A percentile compares a stretch with the other conserved stretches of the same genome.
Conservation (phyloP, 2,329 filamentous ascomycete genomes). For the Pestalotiopsis sp. region DNA sequence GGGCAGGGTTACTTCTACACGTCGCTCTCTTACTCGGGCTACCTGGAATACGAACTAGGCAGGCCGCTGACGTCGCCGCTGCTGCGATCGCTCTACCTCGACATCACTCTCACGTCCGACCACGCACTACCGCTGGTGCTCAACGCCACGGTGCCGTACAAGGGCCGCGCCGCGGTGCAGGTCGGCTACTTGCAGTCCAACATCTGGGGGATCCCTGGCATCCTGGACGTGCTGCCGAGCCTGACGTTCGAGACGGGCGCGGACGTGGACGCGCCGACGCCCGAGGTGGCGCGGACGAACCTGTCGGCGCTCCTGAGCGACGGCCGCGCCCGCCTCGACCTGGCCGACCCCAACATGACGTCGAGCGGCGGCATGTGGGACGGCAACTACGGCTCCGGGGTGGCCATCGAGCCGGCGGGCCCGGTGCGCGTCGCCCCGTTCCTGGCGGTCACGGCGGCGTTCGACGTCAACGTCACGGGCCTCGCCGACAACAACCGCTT, state of each 20-base stretch:
- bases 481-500: not conserved
- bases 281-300: not conserved
- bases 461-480: not conserved
- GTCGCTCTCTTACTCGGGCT: slow-evolving; percentile 42
- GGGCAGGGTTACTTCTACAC: slow-evolving; percentile 35
- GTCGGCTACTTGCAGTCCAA: not conserved
- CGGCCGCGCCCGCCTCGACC: not conserved
- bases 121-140: slow-evolving; percentile 38
- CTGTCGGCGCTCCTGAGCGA: not conserved
- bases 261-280: not conserved
- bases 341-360: not conserved
- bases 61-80: slow-evolving; percentile 31
- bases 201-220: not conserved
- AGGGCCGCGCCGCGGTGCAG: not conserved
- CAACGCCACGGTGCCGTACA: slow-evolving; percentile 35
- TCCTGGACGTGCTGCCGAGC: not conserved
- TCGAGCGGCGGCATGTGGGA: not conserved
- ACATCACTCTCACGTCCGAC: slow-evolving; percentile 41
- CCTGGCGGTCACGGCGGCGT: not conserved
- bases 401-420: not conserved
- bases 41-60: slow-evolving; percentile 42
- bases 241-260: not conserved
- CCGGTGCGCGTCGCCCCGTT: not conserved
- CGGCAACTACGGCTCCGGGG: not conserved
- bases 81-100: slow-evolving; percentile 38